Conservation (phyloP, 371 early-diverging fungal genomes). For the Mortierella sp. region DNA sequence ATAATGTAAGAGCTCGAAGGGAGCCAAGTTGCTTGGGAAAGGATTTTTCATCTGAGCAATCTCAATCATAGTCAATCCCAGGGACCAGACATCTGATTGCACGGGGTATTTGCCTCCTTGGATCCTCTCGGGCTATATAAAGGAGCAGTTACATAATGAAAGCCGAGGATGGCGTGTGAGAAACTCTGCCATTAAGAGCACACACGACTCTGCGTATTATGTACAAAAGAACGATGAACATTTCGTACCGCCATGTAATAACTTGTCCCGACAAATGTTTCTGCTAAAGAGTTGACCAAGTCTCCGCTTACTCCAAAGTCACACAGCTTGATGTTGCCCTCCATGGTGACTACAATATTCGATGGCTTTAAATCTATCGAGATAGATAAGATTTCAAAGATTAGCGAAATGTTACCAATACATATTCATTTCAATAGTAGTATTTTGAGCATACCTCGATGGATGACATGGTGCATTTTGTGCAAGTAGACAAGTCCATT, state of each 20-base stretch:
- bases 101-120: constrained; percentile 92
- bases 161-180: too few relatives aligned
- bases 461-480: constrained; percentile 82
- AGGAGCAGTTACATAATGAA: too few relatives aligned
- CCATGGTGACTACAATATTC: constrained; percentile 86
- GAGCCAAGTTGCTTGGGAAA: constrained; percentile 81
- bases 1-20: constrained; percentile 92
- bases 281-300: constrained; percentile 89
- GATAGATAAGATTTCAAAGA: background rate
- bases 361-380: constrained; percentile 87
- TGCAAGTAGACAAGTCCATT: constrained; percentile 84
- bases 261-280: constrained; percentile 96
- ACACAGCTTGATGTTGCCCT: constrained; percentile 93
- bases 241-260: constrained; percentile 94
- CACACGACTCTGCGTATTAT: background rate
- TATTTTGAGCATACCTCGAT: constrained; percentile 70
- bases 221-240: background rate
- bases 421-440: too few relatives aligned
- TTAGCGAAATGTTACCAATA: background rate
- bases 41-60: constrained; percentile 92
- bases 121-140: constrained; percentile 92
- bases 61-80: constrained; percentile 95
- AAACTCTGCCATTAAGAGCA: background rate
- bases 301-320: constrained; percentile 97
- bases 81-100: constrained; percentile 95